Evolutionary conservation across 345 rosid genomes (phyloP).

Genomic region (Ceriops decandra): DNA sequence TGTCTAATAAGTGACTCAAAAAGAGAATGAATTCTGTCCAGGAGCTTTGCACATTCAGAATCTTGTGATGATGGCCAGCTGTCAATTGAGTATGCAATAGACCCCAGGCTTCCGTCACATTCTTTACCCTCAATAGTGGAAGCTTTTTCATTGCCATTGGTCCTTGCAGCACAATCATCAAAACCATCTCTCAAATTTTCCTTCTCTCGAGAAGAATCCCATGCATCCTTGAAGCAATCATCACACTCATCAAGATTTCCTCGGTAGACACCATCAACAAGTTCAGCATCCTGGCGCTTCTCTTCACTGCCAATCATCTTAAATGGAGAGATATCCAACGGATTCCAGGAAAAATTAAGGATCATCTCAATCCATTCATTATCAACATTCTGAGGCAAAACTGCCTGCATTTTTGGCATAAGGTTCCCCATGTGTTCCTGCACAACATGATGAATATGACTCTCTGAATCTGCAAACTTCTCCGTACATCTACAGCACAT

Average conservation of each 20-base stretch:
- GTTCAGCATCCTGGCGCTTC: conserved; percentile 39
- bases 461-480: conserved; percentile 59
- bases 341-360: conserved; percentile 71
- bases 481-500: conserved; percentile 60
- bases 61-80: conserved; percentile 77
- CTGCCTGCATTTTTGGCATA: conserved; percentile 62
- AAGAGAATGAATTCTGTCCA: conserved; percentile 58
- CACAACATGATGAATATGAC: conserved; percentile 74
- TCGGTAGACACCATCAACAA: conserved; percentile 34
- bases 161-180: conserved; percentile 29
- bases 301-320: conserved; percentile 52
- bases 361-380: conserved; percentile 72
- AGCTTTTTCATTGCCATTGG: conserved; percentile 32
- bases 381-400: conserved; percentile 70
- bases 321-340: conserved; percentile 62
- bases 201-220: conserved; percentile 74
- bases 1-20: conserved; percentile 70
- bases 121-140: conserved; percentile 33
- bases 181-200: conserved; percentile 40
- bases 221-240: conserved; percentile 73
- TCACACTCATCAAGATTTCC: conserved; percentile 42
- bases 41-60: conserved; percentile 70
- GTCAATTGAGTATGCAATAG: conserved; percentile 35
- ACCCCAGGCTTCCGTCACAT: conserved; percentile 37
- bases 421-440: conserved; percentile 76